phyloP scores from a whole-genome alignment of 2,329 filamentous ascomycete genomes.

The Ceratocystis eucalypticola region DNA sequence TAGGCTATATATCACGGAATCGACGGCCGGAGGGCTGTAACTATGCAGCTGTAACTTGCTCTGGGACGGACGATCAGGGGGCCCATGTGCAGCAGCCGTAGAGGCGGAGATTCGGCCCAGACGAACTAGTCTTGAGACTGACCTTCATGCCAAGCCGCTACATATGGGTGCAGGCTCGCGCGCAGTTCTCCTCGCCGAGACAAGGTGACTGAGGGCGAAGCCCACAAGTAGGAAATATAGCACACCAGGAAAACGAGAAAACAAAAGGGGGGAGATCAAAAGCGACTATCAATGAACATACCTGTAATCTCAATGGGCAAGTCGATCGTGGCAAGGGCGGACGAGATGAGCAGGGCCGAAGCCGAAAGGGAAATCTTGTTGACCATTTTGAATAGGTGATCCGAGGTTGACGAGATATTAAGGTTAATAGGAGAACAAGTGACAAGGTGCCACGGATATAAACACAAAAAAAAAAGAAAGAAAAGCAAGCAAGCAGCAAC shows the following conservation, averaged over 20 bases:
- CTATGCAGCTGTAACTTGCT: neutral
- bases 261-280: neutral
- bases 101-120: neutral
- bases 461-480: neutral
- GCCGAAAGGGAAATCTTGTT: conserved; percentile 11
- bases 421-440: neutral
- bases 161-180: neutral
- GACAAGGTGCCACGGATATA: neutral
- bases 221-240: neutral
- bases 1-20: conserved; percentile 1
- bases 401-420: neutral
- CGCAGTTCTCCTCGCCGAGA: neutral
- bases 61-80: neutral
- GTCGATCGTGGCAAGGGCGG: neutral
- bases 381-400: conserved; percentile 5
- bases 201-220: neutral
- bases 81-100: neutral
- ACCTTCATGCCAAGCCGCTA: neutral
- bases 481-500: neutral
- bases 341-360: neutral
- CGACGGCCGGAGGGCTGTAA: conserved; percentile 1
- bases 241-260: neutral
- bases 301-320: neutral
- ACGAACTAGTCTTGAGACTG: neutral
- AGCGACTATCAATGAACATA: neutral